Conservation (phyloP, 192 early-diverging fungal species). For the Rhizophagus sp. region DNA sequence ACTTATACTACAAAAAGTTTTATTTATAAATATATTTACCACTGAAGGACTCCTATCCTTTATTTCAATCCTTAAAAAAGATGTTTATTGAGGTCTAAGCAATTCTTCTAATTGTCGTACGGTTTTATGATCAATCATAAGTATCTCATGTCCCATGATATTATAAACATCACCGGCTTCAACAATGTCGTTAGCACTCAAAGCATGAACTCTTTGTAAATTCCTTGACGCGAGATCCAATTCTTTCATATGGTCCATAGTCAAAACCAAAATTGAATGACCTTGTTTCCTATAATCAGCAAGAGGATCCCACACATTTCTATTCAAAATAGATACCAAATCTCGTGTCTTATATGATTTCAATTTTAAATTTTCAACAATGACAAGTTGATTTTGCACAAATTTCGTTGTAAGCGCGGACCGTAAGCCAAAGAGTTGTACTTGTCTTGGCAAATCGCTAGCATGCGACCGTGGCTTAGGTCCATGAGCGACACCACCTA, state of each 20-base stretch:
- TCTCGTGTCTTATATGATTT: neutral
- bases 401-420: conserved; percentile 87
- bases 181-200: conserved; percentile 6
- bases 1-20: no score
- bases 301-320: conserved; percentile 37
- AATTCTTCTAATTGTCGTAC: no score
- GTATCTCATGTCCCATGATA: neutral
- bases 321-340: neutral
- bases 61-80: no score
- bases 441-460: conserved; percentile 82
- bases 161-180: conserved; percentile 23
- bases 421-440: conserved; percentile 82
- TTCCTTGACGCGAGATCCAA: neutral
- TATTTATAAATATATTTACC: no score
- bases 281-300: neutral
- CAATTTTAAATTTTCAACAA: conserved; percentile 72
- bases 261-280: conserved; percentile 25
- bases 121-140: no score
- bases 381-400: conserved; percentile 81
- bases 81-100: no score
- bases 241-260: neutral
- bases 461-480: conserved; percentile 53
- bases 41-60: no score
- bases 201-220: neutral
- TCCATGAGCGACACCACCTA: conserved; percentile 81